Percentiles rank a stretch among this genome's conserved stretches.
phyloP scores from a whole-genome alignment of 768 basidiomycete genomes.

The Ramaria rubella region DNA sequence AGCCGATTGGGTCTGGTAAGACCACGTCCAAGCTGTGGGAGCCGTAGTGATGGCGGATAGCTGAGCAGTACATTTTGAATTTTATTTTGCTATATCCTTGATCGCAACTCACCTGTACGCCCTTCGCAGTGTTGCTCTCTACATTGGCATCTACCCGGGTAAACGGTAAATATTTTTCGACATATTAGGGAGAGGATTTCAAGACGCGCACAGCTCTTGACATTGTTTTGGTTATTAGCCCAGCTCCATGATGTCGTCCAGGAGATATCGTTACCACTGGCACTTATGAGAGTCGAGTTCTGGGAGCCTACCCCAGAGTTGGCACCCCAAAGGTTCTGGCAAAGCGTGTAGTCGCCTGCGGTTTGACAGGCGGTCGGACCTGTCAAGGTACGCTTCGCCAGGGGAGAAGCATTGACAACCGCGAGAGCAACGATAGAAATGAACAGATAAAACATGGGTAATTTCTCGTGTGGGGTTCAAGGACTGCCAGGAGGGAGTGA shows the following conservation, averaged over 20 bases:
- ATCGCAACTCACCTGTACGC: conserved; percentile 34
- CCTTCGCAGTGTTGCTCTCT: conserved; percentile 38
- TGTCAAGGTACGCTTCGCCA: conserved; percentile 29
- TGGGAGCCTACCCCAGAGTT: conserved; percentile 43
- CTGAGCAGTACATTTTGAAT: conserved; percentile 19
- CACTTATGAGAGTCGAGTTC: conserved; percentile 38
- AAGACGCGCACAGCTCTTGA: conserved; percentile 49
- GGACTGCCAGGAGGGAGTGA: no score
- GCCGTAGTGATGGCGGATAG: conserved; percentile 37
- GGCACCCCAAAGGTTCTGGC: conserved; percentile 53
- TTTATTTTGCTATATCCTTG: neutral
- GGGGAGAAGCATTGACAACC: neutral
- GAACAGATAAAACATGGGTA: no score
- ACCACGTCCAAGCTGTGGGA: conserved; percentile 48
- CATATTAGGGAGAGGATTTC: no score
- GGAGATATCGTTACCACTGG: conserved; percentile 35
- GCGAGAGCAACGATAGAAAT: no score
- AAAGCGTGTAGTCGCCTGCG: conserved; percentile 43
- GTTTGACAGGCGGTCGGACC: conserved; percentile 40
- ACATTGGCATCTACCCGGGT: conserved; percentile 43
- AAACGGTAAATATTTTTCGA: neutral
- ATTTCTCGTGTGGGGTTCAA: no score
- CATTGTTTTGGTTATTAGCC: conserved; percentile 43
- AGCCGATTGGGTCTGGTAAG: conserved; percentile 36
- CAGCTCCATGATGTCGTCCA: conserved; percentile 52